Percentiles rank a stretch among this genome's conserved stretches.
Evolutionary conservation across 192 early-diverging fungal species (phyloP).

Genomic region (Dissophora globulifera): DNA sequence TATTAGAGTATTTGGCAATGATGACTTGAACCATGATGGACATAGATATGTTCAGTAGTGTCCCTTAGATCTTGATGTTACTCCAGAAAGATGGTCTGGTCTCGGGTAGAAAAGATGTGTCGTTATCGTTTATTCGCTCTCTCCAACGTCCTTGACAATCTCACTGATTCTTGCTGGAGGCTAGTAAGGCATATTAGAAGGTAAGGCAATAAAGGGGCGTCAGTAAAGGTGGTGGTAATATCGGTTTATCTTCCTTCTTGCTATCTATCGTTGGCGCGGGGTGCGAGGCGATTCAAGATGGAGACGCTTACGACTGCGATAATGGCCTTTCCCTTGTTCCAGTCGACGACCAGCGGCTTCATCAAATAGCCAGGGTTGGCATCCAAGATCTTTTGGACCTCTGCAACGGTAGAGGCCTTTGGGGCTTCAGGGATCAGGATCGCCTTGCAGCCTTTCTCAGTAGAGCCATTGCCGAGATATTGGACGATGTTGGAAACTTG

Average conservation of each 20-base stretch:
- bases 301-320: slow-evolving; percentile 10
- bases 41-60: too few relatives aligned
- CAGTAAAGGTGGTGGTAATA: too few relatives aligned
- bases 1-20: too few relatives aligned
- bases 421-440: slow-evolving; percentile 27
- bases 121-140: not conserved
- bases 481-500: slow-evolving; percentile 46
- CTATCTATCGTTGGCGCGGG: not conserved
- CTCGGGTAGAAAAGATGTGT: not conserved
- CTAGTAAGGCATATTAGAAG: not conserved
- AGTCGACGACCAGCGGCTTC: slow-evolving; percentile 36
- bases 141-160: slow-evolving; percentile 41
- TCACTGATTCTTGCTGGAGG: slow-evolving; percentile 24
- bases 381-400: slow-evolving; percentile 49
- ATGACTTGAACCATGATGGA: too few relatives aligned
- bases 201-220: not conserved
- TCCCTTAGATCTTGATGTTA: too few relatives aligned
- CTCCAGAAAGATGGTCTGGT: too few relatives aligned
- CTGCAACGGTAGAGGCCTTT: slow-evolving; percentile 31
- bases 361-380: slow-evolving; percentile 34
- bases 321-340: slow-evolving; percentile 43
- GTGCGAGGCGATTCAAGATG: not conserved
- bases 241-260: too few relatives aligned
- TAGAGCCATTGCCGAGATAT: slow-evolving; percentile 31
- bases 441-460: slow-evolving; percentile 8